Evolutionary conservation across 2,329 filamentous ascomycete genomes (phyloP).

Genomic region (Hirsutella thompsonii): DNA sequence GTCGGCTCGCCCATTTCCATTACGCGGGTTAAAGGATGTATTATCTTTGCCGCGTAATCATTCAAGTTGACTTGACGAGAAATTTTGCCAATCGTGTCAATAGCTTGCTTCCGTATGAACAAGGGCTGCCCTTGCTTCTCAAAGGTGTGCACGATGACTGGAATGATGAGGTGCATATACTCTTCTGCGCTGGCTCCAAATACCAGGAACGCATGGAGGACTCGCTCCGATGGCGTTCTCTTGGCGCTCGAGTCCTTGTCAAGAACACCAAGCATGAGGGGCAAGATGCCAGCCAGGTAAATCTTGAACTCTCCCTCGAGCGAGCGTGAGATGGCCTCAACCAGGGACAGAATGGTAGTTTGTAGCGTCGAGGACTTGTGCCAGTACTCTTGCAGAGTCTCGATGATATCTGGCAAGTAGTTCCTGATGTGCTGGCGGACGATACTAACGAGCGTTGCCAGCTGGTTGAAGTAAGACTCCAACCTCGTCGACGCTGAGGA

Average conservation of each 20-base stretch:
- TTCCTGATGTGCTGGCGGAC: slow-evolving; percentile 93
- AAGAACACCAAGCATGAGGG: slow-evolving; percentile 85
- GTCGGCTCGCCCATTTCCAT: slow-evolving; percentile 59
- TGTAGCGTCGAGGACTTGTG: slow-evolving; percentile 67
- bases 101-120: slow-evolving; percentile 73
- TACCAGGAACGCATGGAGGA: slow-evolving; percentile 88
- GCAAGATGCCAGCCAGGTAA: slow-evolving; percentile 77
- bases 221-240: slow-evolving; percentile 73
- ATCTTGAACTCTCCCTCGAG: slow-evolving; percentile 97
- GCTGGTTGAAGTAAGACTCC: slow-evolving; percentile 95
- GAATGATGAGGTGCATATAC: slow-evolving; percentile 98
- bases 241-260: slow-evolving; percentile 71
- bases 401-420: slow-evolving; percentile 76
- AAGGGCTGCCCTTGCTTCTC: slow-evolving; percentile 75
- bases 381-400: slow-evolving; percentile 85
- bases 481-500: slow-evolving; percentile 65
- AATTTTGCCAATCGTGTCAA: slow-evolving; percentile 88
- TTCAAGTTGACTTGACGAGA: slow-evolving; percentile 95
- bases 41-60: slow-evolving; percentile 91
- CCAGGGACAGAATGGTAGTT: slow-evolving; percentile 78
- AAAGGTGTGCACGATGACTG: slow-evolving; percentile 87
- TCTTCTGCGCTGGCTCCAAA: slow-evolving; percentile 94
- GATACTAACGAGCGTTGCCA: slow-evolving; percentile 85
- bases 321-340: slow-evolving; percentile 87
- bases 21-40: slow-evolving; percentile 81